Evolutionary conservation across 345 rosid genomes (phyloP), one percentile per base, ranked within the genome.

Genomic region (Kernera saxatilis): DNA sequence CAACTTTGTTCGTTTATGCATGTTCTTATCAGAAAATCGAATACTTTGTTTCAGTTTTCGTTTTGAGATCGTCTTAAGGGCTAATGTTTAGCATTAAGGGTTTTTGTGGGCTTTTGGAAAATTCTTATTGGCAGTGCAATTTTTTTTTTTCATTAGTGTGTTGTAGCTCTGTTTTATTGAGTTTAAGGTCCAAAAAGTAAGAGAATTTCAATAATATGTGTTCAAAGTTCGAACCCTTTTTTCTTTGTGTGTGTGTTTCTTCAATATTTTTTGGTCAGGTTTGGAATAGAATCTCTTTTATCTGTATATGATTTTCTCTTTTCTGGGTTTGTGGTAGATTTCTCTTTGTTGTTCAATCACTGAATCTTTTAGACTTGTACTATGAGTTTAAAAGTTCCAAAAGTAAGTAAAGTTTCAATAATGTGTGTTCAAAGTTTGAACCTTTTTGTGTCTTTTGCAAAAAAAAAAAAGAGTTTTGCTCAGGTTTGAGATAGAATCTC

Each of bases 351-450:
- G 12, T n/a, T 22, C 4, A 46, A 13, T 55, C 30, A 43, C 5
- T 54, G 21, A 17, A 5, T 39, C 21, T 37, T 19, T 35, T 1
- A 21, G 29, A 2, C 1, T 11, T 5, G 13, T 27, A 15, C 15
- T 40, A 2, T 17, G 39, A 17, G 45, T 32, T 17, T 13, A 10
- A 15, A 15, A 27, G 64, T 18, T 43, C 14, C 15, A 48, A 48
- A 49, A 70, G 59, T 48, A 46, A 18, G 48, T 36, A 11, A 13
- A 37, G 10, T 69, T 62, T 32, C 18, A 32, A 13, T 41, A 29
- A 32, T 61, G 14, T 40, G 37, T 55, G 64, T 45, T 64, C 65
- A 26, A 64, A 35, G 57, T 73, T 46, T 64, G 44, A 21, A 36
- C 8, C 9, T 45, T 65, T 50, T 11, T 51, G 17, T 53, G 12